Evolutionary conservation across 2,329 filamentous ascomycete species (phyloP), one percentile per base, ranked within the genome.

Genomic region (Diaporthe sp.): DNA sequence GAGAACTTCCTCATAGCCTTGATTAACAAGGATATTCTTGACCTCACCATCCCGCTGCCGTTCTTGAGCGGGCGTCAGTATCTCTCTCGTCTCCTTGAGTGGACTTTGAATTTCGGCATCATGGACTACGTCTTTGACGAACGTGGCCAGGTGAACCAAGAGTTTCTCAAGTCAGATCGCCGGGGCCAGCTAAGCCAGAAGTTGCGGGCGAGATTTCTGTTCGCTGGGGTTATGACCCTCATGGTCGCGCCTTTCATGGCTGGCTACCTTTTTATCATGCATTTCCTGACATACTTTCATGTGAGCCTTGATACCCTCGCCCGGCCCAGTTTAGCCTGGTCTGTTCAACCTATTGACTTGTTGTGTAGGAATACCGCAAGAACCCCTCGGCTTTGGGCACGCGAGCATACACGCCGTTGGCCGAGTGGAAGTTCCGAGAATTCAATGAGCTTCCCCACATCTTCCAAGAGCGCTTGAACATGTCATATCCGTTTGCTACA

Each of bases 401-500:
- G 22, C 92, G 97, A 55, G 93, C 95, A 78, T 99, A 98, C 82
- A 98, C 96, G 0, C 94, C 95, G 1, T 90, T 98, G 70, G 97
- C 97, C 0, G 94, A 98, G 82, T 99, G 97, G 97, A 98, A 98
- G 81, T 98, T 99, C 78, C 93, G 97, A 65, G 96, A 98, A 83
- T 99, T 98, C 88, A 99, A 99, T 81, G 97, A 99, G 83, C 89
- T 99, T 1, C 93, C 94, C 74, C 97, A 99, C 83, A 89, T 98
- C 2, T 99, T 98, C 80, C 91, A 95, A 76, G 94, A 96, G 78
- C 92, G 97, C 28, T 88, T 96, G 57, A 96, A 98, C 78, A 97
- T 98, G 94, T 98, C 97, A 0, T 95, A 97, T 81, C 96, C 96
- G 0, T 98, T 95, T 82, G 96, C 97, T 2, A 95, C 94, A 47